These are phyloP conservation scores for Vitis amurensis DNA, from an alignment of 164 flowering plant species.

Conservation along the genomic window DNA sequence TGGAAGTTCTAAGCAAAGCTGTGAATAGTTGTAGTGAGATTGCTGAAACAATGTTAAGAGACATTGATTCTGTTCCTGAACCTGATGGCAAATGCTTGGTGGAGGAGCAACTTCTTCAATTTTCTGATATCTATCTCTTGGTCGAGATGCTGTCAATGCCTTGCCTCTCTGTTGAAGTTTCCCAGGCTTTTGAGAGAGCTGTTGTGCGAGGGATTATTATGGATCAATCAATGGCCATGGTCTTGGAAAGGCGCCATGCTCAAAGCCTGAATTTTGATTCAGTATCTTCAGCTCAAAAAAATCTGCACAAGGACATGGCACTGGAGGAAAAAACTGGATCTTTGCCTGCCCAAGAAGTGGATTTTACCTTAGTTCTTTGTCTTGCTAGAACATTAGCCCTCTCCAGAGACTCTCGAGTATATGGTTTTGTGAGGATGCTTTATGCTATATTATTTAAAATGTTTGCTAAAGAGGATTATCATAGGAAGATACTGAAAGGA, in stretches of 20 bases:
- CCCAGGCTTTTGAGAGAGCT: not conserved
- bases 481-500: too few relatives aligned
- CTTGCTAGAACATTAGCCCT: not conserved
- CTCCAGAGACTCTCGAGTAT: not conserved
- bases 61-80: not conserved
- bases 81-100: not conserved
- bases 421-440: too few relatives aligned
- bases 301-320: not conserved
- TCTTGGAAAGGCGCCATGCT: not conserved
- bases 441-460: too few relatives aligned
- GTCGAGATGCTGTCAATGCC: conserved; percentile 1
- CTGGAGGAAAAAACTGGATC: not conserved
- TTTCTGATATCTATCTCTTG: not conserved
- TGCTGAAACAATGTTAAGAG: not conserved
- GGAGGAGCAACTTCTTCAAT: not conserved
- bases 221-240: not conserved
- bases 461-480: too few relatives aligned
- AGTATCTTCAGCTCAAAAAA: not conserved
- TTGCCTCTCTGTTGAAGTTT: not conserved
- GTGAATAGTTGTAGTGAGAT: not conserved
- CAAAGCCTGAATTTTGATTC: not conserved
- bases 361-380: not conserved
- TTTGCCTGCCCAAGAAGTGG: not conserved
- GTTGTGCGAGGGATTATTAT: not conserved
- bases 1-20: not conserved